A percentile compares a stretch with the other conserved stretches of the same genome.
phyloP scores from a whole-genome alignment of 495 filamentous ascomycete species.

The Hypoxylon crocopeplum region DNA sequence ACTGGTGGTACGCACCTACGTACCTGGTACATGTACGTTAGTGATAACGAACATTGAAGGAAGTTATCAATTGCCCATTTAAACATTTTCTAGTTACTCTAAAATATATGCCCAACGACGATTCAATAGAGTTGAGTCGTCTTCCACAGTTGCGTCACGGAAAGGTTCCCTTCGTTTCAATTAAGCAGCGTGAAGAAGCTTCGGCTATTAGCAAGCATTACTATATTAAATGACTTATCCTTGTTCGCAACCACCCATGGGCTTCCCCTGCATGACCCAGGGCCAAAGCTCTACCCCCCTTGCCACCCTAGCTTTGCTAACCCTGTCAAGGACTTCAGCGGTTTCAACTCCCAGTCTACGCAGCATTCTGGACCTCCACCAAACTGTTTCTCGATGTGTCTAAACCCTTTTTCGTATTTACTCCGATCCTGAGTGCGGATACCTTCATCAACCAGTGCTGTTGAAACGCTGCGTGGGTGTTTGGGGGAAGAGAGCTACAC shows the following conservation, averaged over 20 bases:
- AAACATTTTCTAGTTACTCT: too few relatives aligned
- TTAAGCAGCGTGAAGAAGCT: slow-evolving; percentile 30
- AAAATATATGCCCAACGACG: too few relatives aligned
- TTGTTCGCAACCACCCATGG: slow-evolving; percentile 16
- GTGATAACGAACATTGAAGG: too few relatives aligned
- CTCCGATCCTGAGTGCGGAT: slow-evolving; percentile 30
- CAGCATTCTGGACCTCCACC: slow-evolving; percentile 34
- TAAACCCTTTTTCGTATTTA: slow-evolving; percentile 34
- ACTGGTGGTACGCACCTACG: too few relatives aligned
- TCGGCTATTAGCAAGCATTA: slow-evolving; percentile 28
- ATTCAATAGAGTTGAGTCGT: neutral
- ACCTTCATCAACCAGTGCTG: slow-evolving; percentile 22
- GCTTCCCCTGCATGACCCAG: slow-evolving; percentile 14
- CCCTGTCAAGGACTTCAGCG: slow-evolving; percentile 16
- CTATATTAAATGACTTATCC: slow-evolving; percentile 25
- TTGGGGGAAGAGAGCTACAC: neutral
- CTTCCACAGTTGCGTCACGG: slow-evolving; percentile 21
- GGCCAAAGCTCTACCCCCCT: slow-evolving; percentile 31
- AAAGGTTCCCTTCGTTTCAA: slow-evolving; percentile 29
- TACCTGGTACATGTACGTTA: too few relatives aligned
- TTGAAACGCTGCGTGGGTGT: slow-evolving; percentile 28
- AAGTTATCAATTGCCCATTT: too few relatives aligned
- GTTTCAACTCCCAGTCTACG: slow-evolving; percentile 31
- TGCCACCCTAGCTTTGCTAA: neutral
- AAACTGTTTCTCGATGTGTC: slow-evolving; percentile 22